These are phyloP conservation scores for Aphelidium insulamus DNA, from an alignment of 371 early-diverging fungal species.

Conservation along the genomic window DNA sequence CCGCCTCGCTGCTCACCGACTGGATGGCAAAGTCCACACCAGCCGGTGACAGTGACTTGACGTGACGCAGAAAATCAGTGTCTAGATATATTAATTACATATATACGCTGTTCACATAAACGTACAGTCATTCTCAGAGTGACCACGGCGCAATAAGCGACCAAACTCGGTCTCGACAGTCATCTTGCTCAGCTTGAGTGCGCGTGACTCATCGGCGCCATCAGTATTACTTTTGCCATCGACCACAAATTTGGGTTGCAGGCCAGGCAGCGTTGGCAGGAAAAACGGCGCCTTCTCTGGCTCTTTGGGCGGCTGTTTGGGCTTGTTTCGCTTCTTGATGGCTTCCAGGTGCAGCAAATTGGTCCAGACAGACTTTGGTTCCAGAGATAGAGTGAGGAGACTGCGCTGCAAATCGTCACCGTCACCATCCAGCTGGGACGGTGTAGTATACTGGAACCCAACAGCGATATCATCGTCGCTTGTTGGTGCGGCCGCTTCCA, in stretches of 20 bases:
- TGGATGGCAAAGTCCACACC: slow-evolving; percentile 66
- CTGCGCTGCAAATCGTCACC: slow-evolving; percentile 1
- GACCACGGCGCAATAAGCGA: slow-evolving; percentile 21
- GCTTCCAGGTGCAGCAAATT: slow-evolving; percentile 63
- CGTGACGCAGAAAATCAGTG: slow-evolving; percentile 26
- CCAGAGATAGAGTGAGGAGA: slow-evolving; percentile 43
- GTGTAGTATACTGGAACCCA: background rate
- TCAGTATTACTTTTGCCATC: slow-evolving; percentile 9
- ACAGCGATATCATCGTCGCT: background rate
- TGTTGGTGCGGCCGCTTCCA: slow-evolving; percentile 1
- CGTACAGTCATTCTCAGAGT: slow-evolving; percentile 24
- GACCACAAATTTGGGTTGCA: slow-evolving; percentile 35
- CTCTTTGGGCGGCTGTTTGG: slow-evolving; percentile 59
- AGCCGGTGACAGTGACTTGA: slow-evolving; percentile 52
- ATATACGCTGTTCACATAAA: slow-evolving; percentile 1
- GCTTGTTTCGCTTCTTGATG: slow-evolving; percentile 84
- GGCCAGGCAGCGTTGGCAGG: slow-evolving; percentile 50
- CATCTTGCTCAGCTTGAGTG: slow-evolving; percentile 17
- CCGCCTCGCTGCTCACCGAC: slow-evolving; percentile 36
- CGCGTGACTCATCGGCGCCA: slow-evolving; percentile 9
- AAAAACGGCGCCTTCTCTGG: slow-evolving; percentile 86
- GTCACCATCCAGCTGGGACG: background rate
- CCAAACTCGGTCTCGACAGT: slow-evolving; percentile 32
- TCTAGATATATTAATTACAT: slow-evolving; percentile 8
- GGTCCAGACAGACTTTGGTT: slow-evolving; percentile 73